Evolutionary conservation across 2,329 filamentous ascomycete genomes (phyloP).

Genomic region (Colletotrichum sansevieriae): DNA sequence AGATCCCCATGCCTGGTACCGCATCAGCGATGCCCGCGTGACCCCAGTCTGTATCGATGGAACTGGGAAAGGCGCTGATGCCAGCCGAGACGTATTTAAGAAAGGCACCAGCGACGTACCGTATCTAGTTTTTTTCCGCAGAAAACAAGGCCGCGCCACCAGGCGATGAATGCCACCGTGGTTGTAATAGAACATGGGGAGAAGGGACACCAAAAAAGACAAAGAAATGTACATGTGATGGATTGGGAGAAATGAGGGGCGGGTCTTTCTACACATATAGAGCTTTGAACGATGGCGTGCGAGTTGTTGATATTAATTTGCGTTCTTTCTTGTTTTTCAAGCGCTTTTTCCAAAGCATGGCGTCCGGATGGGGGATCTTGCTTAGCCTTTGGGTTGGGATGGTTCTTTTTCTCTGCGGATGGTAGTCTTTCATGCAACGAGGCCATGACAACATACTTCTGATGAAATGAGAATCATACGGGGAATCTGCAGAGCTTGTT

Average conservation of each 20-base stretch:
- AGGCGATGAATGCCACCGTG: conserved; percentile 15
- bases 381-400: conserved; percentile 7
- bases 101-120: conserved; percentile 55
- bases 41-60: conserved; percentile 58
- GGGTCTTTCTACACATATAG: conserved; percentile 13
- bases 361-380: conserved; percentile 26
- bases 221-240: conserved; percentile 13
- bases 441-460: conserved; percentile 34
- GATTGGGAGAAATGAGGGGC: background rate
- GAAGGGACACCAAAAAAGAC: background rate
- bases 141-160: conserved; percentile 48
- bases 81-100: conserved; percentile 56
- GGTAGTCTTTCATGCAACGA: conserved; percentile 15
- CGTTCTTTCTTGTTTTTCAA: conserved; percentile 18
- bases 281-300: conserved; percentile 13
- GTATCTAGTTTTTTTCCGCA: conserved; percentile 61
- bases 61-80: conserved; percentile 49
- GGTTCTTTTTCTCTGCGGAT: background rate
- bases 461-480: conserved; percentile 17
- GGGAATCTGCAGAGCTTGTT: background rate
- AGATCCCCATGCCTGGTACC: conserved; percentile 61
- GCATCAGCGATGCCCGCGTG: conserved; percentile 62
- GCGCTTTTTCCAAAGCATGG: conserved; percentile 39
- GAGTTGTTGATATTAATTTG: background rate
- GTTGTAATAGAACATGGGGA: conserved; percentile 23